Percentiles rank a stretch among this genome's conserved stretches.
Evolutionary conservation across 176 grass and related monocot genomes (phyloP).

Genomic region (Phoenix dactylifera): DNA sequence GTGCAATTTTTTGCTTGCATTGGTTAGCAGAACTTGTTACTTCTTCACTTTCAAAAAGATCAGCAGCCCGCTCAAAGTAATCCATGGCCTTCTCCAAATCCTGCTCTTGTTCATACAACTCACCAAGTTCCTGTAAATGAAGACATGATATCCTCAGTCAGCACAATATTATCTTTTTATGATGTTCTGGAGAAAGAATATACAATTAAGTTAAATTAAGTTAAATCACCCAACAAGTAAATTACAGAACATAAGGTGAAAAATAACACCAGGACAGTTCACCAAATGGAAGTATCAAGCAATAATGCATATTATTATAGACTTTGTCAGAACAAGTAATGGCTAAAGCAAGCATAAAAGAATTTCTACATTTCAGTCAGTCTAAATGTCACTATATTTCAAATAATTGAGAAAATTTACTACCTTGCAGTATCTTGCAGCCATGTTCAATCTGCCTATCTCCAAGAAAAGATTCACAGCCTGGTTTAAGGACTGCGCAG

Average conservation of each 20-base stretch:
- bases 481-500: constrained; percentile 63
- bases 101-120: constrained; percentile 93
- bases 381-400: too few relatives aligned
- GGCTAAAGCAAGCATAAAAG: too few relatives aligned
- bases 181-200: too few relatives aligned
- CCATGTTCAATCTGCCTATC: constrained; percentile 97
- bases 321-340: too few relatives aligned
- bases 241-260: too few relatives aligned
- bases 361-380: too few relatives aligned
- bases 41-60: constrained; percentile 89
- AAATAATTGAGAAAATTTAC: neutral
- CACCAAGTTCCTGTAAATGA: constrained; percentile 74
- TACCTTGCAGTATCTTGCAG: constrained; percentile 99
- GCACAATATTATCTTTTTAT: too few relatives aligned
- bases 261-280: too few relatives aligned
- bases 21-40: constrained; percentile 65
- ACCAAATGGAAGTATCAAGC: too few relatives aligned
- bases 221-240: too few relatives aligned
- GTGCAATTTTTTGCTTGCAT: constrained; percentile 82
- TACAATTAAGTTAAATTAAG: too few relatives aligned
- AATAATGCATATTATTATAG: too few relatives aligned
- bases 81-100: constrained; percentile 78
- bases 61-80: constrained; percentile 73
- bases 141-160: neutral
- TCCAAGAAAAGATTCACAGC: constrained; percentile 90